Evolutionary conservation across 129 eudicot genomes (phyloP).

Genomic region (Lactuca sativa): DNA sequence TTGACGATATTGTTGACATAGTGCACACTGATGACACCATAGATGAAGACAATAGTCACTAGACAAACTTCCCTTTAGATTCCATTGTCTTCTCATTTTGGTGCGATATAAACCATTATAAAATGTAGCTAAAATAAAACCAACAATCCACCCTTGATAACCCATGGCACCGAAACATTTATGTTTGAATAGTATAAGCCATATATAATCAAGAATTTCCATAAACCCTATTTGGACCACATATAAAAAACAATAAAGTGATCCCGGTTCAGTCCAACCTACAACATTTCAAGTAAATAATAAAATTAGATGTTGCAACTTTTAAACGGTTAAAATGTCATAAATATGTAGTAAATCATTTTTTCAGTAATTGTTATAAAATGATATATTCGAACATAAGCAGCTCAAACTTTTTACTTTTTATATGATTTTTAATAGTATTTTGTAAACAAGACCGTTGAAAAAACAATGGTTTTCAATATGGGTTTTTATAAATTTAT

Average conservation of each 20-base stretch:
- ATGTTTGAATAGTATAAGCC: constrained; percentile 19
- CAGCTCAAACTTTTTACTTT: too few relatives aligned
- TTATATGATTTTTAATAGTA: too few relatives aligned
- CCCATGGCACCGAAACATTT: constrained; percentile 31
- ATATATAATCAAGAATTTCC: constrained; percentile 23
- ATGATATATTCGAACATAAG: too few relatives aligned
- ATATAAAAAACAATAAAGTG: constrained; percentile 32
- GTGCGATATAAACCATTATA: constrained; percentile 38
- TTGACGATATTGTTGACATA: constrained; percentile 44
- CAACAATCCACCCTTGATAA: constrained; percentile 35
- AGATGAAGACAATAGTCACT: constrained; percentile 36
- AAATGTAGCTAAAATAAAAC: constrained; percentile 34
- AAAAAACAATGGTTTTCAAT: too few relatives aligned
- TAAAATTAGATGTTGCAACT: not conserved
- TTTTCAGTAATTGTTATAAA: too few relatives aligned
- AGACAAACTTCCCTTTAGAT: constrained; percentile 26
- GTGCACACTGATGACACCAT: constrained; percentile 37
- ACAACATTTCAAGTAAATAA: not conserved
- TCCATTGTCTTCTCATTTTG: constrained; percentile 37
- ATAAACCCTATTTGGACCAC: constrained; percentile 34
- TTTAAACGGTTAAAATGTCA: not conserved
- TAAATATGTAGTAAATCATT: too few relatives aligned
- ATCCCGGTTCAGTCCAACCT: constrained; percentile 41
- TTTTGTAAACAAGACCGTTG: too few relatives aligned
- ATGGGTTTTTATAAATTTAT: not conserved